Conservation (phyloP, 345 rosid genomes). For the Adansonia digitata region DNA sequence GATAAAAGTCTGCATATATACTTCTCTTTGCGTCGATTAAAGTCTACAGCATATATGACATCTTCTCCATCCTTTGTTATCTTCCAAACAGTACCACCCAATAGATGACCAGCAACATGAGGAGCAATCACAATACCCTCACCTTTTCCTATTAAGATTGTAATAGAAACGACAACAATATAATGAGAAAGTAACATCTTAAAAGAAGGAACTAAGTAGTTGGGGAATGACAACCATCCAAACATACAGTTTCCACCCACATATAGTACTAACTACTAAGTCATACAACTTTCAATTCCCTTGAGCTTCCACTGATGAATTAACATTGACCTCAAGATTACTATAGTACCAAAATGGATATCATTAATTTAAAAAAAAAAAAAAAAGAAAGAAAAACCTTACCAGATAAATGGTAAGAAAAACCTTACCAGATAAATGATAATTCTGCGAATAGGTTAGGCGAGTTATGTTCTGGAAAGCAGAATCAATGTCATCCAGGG, state of each 20-base stretch:
- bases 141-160: slow-evolving; percentile 60
- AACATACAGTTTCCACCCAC: not conserved
- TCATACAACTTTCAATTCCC: not conserved
- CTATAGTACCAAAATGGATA: not conserved
- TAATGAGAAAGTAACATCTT: not conserved
- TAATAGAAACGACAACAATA: not conserved
- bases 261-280: not conserved
- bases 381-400: no score
- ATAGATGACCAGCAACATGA: slow-evolving; percentile 90
- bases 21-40: slow-evolving; percentile 96
- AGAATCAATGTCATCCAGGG: slow-evolving; percentile 84
- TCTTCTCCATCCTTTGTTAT: slow-evolving; percentile 98
- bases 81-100: slow-evolving; percentile 97
- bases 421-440: slow-evolving; percentile 70
- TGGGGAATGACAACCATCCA: not conserved
- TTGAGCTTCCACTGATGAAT: not conserved
- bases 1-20: slow-evolving; percentile 24
- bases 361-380: no score
- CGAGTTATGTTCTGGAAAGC: slow-evolving; percentile 84
- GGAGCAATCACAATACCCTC: slow-evolving; percentile 97
- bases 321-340: not conserved
- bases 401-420: no score
- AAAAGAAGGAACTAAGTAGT: not conserved
- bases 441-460: slow-evolving; percentile 85
- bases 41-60: slow-evolving; percentile 95